A percentile compares a stretch with the other conserved stretches of the same genome.
These are phyloP conservation scores for Corynascus novoguineensis DNA, from an alignment of 495 filamentous ascomycete species.

Conservation along the genomic window DNA sequence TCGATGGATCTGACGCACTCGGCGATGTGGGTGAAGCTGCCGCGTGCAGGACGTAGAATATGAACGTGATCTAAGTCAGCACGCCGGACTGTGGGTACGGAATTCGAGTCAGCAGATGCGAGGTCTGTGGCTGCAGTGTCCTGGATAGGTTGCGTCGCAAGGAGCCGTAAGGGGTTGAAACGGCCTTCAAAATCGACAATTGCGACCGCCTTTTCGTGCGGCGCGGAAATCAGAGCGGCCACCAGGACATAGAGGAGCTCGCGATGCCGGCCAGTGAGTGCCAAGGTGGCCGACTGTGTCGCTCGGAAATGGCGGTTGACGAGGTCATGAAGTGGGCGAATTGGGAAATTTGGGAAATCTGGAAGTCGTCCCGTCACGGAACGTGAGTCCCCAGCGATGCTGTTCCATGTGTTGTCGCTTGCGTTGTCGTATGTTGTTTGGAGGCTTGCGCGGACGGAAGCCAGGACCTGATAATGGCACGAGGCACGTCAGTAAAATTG, in stretches of 20 bases:
- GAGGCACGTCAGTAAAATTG: slow-evolving; percentile 2
- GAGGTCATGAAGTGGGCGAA: slow-evolving; percentile 39
- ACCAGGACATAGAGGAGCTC: slow-evolving; percentile 64
- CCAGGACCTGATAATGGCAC: slow-evolving; percentile 38
- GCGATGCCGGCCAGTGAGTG: slow-evolving; percentile 51
- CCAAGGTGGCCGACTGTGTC: slow-evolving; percentile 32
- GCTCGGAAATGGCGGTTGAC: slow-evolving; percentile 35
- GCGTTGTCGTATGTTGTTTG: slow-evolving; percentile 3
- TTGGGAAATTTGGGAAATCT: slow-evolving; percentile 37
- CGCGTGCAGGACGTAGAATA: slow-evolving; percentile 32
- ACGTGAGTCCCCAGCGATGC: slow-evolving; percentile 1
- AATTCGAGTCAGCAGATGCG: background rate
- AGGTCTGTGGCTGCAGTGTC: background rate
- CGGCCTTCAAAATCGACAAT: slow-evolving; percentile 65
- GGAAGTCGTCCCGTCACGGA: slow-evolving; percentile 11
- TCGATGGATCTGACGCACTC: slow-evolving; percentile 31
- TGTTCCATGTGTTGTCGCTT: background rate
- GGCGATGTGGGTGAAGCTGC: slow-evolving; percentile 17
- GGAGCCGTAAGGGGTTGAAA: slow-evolving; percentile 58
- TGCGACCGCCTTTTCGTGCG: slow-evolving; percentile 53
- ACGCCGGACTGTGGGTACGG: background rate
- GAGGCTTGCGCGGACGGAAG: slow-evolving; percentile 43
- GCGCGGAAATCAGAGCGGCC: slow-evolving; percentile 51
- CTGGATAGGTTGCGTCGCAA: slow-evolving; percentile 11
- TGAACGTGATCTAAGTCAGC: slow-evolving; percentile 38